Evolutionary conservation across 2,329 filamentous ascomycete species (phyloP), one percentile per base, ranked within the genome.

Genomic region (Fusarium chuoi): DNA sequence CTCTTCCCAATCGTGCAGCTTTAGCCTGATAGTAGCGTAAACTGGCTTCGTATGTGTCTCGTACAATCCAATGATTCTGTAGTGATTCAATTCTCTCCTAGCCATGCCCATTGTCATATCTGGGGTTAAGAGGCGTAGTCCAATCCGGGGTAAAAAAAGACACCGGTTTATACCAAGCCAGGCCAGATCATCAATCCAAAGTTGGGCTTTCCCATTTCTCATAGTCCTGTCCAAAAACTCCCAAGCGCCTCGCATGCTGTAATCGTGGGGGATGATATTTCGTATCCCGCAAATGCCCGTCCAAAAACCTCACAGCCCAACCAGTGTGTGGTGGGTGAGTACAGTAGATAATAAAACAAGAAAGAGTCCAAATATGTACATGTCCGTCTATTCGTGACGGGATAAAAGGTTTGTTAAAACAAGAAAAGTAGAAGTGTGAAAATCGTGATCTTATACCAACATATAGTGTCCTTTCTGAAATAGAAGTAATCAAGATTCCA

Each of bases 201-300:
- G n/a, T 26, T 52, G 18, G 51, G 65, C 48, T 49, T 58, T 72
- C 49, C 41, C 52, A 36, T 75, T 57, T 38, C 56, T 54, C 35
- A 36, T 55, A 28, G 41, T 41, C 59, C 38, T 65, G 17, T 66
- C 48, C 59, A 55, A 63, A 64, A 70, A 75, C 73, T 64, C 73
- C 69, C 55, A 66, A 63, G 71, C 73, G 59, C 73, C 73, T 74
- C 70, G 70, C 73, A 71, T 75, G 69, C 69, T 75, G 46, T 65
- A 58, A 51, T 56, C 60, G 24, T 68, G 48, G 59, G 57, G 61
- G 69, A 55, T 68, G 3, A 26, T 62, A 30, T 62, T 44, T 57
- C 55, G 10, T 48, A 52, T 60, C 69, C 62, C 72, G 24, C 45
- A 62, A 65, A 67, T 75, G 55, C 22, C 65, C 60, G 63, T 42